Percentiles rank a stretch among this genome's conserved stretches.
phyloP scores from a whole-genome alignment of 768 basidiomycete species.

The Boletus subparvulus region DNA sequence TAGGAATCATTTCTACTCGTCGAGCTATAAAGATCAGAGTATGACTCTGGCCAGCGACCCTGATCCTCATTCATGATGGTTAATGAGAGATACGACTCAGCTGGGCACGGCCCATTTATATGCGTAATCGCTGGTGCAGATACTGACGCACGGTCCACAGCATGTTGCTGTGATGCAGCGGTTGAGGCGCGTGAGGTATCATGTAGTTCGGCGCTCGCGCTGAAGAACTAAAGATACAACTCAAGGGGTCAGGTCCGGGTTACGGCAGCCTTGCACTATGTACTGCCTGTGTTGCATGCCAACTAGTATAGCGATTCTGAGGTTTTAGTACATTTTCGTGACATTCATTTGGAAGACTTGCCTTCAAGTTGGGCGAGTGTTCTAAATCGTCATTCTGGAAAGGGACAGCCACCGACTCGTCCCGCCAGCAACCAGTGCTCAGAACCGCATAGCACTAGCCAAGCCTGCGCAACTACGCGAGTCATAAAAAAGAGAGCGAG shows the following conservation, averaged over 20 bases:
- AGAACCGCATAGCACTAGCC: slow-evolving; percentile 3
- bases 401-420: slow-evolving; percentile 13
- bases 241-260: not conserved
- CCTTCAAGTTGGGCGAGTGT: not conserved
- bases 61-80: slow-evolving; percentile 17
- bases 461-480: not conserved
- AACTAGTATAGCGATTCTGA: slow-evolving; percentile 23
- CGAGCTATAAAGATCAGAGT: not conserved
- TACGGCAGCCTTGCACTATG: slow-evolving; percentile 1
- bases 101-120: slow-evolving; percentile 12
- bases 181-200: not conserved
- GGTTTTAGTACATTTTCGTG: slow-evolving; percentile 5
- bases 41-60: slow-evolving; percentile 6
- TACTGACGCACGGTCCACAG: slow-evolving; percentile 13
- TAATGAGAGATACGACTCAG: not conserved
- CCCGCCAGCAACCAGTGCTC: not conserved
- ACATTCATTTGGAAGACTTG: not conserved
- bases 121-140: not conserved
- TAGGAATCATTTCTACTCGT: not conserved
- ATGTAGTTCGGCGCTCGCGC: not conserved
- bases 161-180: slow-evolving; percentile 24
- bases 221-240: not conserved
- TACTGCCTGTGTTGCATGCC: slow-evolving; percentile 1
- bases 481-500: not conserved
- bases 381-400: slow-evolving; percentile 18